phyloP scores from a whole-genome alignment of 176 grass and related monocot species.

The Eragrostis nindensis region DNA sequence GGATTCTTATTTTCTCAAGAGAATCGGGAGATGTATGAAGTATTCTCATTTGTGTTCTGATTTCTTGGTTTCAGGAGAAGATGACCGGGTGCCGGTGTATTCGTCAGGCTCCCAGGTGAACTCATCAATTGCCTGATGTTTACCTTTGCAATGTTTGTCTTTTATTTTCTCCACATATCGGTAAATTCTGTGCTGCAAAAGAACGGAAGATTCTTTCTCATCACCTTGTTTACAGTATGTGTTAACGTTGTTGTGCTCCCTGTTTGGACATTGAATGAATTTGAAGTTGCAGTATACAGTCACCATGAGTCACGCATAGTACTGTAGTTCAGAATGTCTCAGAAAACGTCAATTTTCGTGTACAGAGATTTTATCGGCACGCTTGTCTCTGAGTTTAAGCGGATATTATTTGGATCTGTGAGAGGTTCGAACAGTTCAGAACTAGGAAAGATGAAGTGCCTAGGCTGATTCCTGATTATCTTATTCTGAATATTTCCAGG shows the following conservation, averaged over 20 bases:
- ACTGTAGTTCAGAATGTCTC: neutral
- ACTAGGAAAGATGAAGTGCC: neutral
- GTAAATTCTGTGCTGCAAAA: neutral
- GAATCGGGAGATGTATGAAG: neutral
- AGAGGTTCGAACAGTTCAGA: neutral
- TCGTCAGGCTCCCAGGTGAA: constrained; percentile 25
- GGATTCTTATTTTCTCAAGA: neutral
- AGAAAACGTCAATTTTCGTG: neutral
- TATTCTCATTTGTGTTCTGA: neutral
- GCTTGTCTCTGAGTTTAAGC: neutral
- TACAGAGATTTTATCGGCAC: neutral
- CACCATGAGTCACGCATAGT: neutral
- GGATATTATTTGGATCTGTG: neutral
- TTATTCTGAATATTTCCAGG: constrained; percentile 25
- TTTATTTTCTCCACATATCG: neutral
- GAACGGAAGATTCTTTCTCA: neutral
- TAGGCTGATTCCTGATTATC: neutral
- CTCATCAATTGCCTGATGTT: neutral
- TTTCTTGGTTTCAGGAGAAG: constrained; percentile 17
- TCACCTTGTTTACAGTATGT: neutral
- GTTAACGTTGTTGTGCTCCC: neutral
- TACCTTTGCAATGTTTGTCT: neutral
- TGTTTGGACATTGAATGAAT: neutral
- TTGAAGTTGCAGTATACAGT: neutral
- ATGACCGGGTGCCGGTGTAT: constrained; percentile 31